phyloP scores from a whole-genome alignment of 106 monocot species.

The Dendrobium huoshanense region DNA sequence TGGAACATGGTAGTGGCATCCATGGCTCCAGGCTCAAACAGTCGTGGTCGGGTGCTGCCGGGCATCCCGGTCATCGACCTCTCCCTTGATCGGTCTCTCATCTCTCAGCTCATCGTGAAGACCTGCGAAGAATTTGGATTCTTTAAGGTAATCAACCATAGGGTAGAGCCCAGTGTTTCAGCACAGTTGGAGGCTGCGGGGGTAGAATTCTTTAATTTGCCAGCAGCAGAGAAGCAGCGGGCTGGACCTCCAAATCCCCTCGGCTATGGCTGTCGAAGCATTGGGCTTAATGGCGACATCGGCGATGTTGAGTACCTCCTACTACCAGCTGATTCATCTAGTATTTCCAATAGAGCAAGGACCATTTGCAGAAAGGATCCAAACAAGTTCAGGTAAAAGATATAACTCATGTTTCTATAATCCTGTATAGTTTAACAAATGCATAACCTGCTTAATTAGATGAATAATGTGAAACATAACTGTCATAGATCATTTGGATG shows the following conservation, averaged over 20 bases:
- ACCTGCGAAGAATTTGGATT: slow-evolving; percentile 56
- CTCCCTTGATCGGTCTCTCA: slow-evolving; percentile 8
- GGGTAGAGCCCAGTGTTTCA: slow-evolving; percentile 16
- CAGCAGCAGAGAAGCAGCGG: slow-evolving; percentile 31
- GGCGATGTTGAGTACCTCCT: slow-evolving; percentile 76
- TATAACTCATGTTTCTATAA: too few species aligned
- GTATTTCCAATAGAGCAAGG: slow-evolving; percentile 24
- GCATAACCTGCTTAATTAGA: too few species aligned
- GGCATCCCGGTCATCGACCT: slow-evolving; percentile 31
- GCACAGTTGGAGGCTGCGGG: slow-evolving; percentile 28
- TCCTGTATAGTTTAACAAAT: too few species aligned
- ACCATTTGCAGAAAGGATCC: slow-evolving; percentile 30
- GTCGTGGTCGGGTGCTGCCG: background rate
- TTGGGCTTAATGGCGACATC: slow-evolving; percentile 50
- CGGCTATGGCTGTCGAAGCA: slow-evolving; percentile 45
- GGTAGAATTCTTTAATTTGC: slow-evolving; percentile 35
- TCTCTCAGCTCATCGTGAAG: slow-evolving; percentile 14
- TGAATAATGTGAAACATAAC: too few species aligned
- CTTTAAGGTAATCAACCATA: slow-evolving; percentile 62
- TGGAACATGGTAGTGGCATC: background rate
- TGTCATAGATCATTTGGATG: too few species aligned
- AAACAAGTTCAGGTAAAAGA: slow-evolving; percentile 42
- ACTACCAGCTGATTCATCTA: slow-evolving; percentile 33
- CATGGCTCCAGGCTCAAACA: background rate
- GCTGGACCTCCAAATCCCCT: slow-evolving; percentile 50